phyloP scores from a whole-genome alignment of 768 basidiomycete genomes.

The Hydnum rufescens region DNA sequence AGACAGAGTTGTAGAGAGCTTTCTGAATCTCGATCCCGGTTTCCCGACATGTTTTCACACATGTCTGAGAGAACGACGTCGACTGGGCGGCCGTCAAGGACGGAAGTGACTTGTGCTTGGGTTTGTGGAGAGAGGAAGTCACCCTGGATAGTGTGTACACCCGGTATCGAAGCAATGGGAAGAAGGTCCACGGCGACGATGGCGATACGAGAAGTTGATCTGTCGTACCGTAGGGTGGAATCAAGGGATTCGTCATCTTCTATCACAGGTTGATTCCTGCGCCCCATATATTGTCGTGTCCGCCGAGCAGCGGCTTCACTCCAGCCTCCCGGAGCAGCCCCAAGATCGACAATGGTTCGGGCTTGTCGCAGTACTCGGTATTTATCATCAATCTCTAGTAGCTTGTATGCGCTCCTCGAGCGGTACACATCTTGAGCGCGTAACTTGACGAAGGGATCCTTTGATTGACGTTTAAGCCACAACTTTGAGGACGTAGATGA shows the following conservation, averaged over 20 bases:
- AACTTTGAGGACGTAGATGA: conserved; percentile 7
- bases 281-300: no score
- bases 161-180: conserved; percentile 45
- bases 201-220: conserved; percentile 13
- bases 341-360: conserved; percentile 59
- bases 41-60: conserved; percentile 69
- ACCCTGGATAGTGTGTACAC: conserved; percentile 52
- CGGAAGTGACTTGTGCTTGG: conserved; percentile 24
- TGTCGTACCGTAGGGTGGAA: not conserved
- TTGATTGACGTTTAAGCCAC: conserved; percentile 52
- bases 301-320: conserved; percentile 58
- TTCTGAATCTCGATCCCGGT: conserved; percentile 41
- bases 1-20: conserved; percentile 51
- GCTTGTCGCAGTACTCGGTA: conserved; percentile 32
- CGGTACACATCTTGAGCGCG: conserved; percentile 34
- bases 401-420: conserved; percentile 82
- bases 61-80: conserved; percentile 83
- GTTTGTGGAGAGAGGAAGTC: conserved; percentile 53
- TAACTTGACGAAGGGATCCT: conserved; percentile 50
- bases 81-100: conserved; percentile 18
- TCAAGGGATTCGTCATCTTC: not conserved
- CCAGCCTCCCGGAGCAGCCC: conserved; percentile 90
- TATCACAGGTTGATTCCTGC: not conserved
- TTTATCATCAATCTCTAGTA: conserved; percentile 51
- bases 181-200: conserved; percentile 73